These are phyloP conservation scores for Alternaria conjuncta DNA, from an alignment of 2,329 filamentous ascomycete genomes.

Conservation along the genomic window DNA sequence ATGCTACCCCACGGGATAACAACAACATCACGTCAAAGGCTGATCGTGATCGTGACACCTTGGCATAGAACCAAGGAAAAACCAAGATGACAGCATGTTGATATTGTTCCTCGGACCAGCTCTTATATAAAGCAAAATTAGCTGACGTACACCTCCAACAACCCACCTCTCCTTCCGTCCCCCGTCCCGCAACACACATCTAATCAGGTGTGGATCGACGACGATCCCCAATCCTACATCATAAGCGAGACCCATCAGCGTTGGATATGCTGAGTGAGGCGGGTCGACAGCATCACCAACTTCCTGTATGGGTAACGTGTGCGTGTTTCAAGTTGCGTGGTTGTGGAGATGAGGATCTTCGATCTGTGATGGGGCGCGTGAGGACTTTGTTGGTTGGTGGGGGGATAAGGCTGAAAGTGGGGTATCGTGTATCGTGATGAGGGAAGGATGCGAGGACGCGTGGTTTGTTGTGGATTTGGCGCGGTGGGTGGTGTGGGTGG, in stretches of 20 bases:
- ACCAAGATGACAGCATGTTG: not conserved
- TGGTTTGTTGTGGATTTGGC: not conserved
- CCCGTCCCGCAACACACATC: not conserved
- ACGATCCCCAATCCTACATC: not conserved
- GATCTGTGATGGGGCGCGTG: not conserved
- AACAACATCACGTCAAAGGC: not conserved
- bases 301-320: not conserved
- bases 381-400: not conserved
- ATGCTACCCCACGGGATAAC: not conserved
- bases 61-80: not conserved
- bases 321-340: not conserved
- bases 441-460: not conserved
- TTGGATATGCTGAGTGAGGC: not conserved
- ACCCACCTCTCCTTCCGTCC: not conserved
- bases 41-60: not conserved
- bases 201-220: not conserved
- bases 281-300: not conserved
- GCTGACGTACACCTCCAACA: not conserved
- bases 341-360: slow-evolving; percentile 1
- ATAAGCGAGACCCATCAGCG: not conserved
- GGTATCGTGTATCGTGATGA: not conserved
- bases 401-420: not conserved
- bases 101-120: not conserved
- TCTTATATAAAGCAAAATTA: not conserved
- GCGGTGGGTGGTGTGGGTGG: not conserved